Conservation (phyloP, 2,329 filamentous ascomycete genomes). For the Cytospora leucostoma region DNA sequence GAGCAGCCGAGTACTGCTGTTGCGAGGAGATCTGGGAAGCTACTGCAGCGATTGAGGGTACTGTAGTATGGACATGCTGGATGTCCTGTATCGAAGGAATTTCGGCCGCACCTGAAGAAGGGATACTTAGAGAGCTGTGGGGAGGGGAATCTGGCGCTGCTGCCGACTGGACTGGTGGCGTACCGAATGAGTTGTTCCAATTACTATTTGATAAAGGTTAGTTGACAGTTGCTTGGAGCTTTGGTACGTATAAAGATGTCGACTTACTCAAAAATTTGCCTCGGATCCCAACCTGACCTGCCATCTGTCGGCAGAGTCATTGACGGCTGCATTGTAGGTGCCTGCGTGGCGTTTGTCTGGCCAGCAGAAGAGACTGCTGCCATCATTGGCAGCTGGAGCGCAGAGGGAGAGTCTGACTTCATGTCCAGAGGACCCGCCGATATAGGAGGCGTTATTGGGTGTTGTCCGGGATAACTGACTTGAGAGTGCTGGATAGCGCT, state of each 20-base stretch:
- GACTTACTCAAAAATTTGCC: slow-evolving; percentile 86
- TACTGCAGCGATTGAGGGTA: slow-evolving; percentile 40
- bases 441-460: slow-evolving; percentile 79
- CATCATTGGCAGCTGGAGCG: slow-evolving; percentile 73
- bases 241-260: background rate
- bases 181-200: slow-evolving; percentile 94
- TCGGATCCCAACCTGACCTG: slow-evolving; percentile 76
- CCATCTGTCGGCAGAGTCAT: slow-evolving; percentile 60
- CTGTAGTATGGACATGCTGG: slow-evolving; percentile 47
- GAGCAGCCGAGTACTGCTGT: slow-evolving; percentile 54
- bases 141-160: slow-evolving; percentile 43
- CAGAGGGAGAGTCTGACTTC: slow-evolving; percentile 71
- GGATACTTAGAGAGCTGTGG: slow-evolving; percentile 54
- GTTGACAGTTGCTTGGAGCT: slow-evolving; percentile 21
- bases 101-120: slow-evolving; percentile 56
- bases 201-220: slow-evolving; percentile 58
- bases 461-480: slow-evolving; percentile 64
- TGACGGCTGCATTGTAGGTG: slow-evolving; percentile 52
- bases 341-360: slow-evolving; percentile 52
- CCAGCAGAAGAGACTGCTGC: slow-evolving; percentile 41
- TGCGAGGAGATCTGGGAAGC: slow-evolving; percentile 40
- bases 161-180: slow-evolving; percentile 54
- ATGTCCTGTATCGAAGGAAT: slow-evolving; percentile 56
- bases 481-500: slow-evolving; percentile 53
- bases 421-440: slow-evolving; percentile 71